A percentile compares a stretch with the other conserved stretches of the same genome.
These are phyloP conservation scores for Candida quercuum DNA, from an alignment of 805 yeast genomes.

Conservation along the genomic window DNA sequence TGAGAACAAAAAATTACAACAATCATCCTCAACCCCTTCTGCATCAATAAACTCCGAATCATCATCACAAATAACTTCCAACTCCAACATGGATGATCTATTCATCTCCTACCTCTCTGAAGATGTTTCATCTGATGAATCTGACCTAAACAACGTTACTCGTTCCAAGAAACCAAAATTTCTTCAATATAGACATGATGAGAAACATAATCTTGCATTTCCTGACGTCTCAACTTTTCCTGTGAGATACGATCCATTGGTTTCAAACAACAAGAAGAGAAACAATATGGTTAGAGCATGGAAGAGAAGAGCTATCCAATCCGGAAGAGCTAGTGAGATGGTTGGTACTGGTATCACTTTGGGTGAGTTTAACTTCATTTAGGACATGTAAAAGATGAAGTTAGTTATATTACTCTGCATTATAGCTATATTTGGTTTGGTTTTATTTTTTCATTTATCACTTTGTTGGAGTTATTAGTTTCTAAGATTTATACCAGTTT, in stretches of 20 bases:
- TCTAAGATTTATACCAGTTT: no score
- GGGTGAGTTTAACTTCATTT: constrained; percentile 19
- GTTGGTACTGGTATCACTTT: constrained; percentile 24
- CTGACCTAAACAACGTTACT: constrained; percentile 1
- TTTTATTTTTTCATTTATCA: constrained; percentile 1
- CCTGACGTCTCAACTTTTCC: constrained; percentile 26
- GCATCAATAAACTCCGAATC: constrained; percentile 7
- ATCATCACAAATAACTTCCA: constrained; percentile 1
- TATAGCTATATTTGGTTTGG: background rate
- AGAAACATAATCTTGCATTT: constrained; percentile 25
- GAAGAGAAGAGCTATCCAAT: constrained; percentile 24
- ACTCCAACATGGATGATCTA: constrained; percentile 15
- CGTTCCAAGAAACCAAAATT: constrained; percentile 11
- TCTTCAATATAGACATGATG: constrained; percentile 24
- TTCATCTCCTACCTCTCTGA: constrained; percentile 12
- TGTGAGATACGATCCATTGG: constrained; percentile 20
- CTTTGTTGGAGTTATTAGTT: no score
- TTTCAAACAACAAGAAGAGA: constrained; percentile 3
- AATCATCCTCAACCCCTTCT: constrained; percentile 1
- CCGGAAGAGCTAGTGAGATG: constrained; percentile 26
- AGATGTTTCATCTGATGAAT: constrained; percentile 13
- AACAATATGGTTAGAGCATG: constrained; percentile 17
- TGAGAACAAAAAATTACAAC: constrained; percentile 13
- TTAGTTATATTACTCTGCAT: background rate
- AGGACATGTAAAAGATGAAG: background rate